phyloP scores from a whole-genome alignment of 148 eudicot genomes.

The Vaccinium myrtillus region DNA sequence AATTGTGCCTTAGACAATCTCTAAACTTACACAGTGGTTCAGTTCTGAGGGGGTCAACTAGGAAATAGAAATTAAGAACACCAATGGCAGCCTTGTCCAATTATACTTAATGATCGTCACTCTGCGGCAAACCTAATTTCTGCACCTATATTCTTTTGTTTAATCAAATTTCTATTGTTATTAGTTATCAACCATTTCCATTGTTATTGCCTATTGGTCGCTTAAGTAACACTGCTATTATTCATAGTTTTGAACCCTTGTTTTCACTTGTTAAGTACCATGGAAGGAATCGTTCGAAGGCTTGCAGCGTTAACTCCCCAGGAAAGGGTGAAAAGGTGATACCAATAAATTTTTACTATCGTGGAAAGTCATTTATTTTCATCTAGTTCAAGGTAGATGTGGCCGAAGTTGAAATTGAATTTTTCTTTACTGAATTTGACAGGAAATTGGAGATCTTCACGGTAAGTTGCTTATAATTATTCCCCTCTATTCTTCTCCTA shows the following conservation, averaged over 20 bases:
- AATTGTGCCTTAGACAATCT: neutral
- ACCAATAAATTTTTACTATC: neutral
- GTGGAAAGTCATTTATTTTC: neutral
- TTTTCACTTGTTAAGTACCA: neutral
- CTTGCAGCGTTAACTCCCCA: neutral
- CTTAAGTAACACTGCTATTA: neutral
- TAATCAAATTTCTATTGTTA: neutral
- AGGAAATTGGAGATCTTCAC: neutral
- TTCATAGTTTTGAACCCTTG: neutral
- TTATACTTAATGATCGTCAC: neutral
- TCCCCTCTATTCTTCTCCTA: neutral
- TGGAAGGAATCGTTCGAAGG: neutral
- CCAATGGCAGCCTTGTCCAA: neutral
- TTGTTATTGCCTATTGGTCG: neutral
- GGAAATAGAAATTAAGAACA: neutral
- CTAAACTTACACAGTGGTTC: neutral
- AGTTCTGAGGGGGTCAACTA: neutral
- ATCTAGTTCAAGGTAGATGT: neutral
- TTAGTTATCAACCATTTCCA: neutral
- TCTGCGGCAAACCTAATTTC: neutral
- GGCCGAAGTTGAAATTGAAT: neutral
- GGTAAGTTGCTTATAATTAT: neutral
- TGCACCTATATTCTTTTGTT: neutral
- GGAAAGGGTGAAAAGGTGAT: conserved; percentile 6
- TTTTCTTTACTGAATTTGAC: neutral